These are phyloP conservation scores for Penicillium subrubescens DNA, from an alignment of 495 filamentous ascomycete species.

Conservation along the genomic window DNA sequence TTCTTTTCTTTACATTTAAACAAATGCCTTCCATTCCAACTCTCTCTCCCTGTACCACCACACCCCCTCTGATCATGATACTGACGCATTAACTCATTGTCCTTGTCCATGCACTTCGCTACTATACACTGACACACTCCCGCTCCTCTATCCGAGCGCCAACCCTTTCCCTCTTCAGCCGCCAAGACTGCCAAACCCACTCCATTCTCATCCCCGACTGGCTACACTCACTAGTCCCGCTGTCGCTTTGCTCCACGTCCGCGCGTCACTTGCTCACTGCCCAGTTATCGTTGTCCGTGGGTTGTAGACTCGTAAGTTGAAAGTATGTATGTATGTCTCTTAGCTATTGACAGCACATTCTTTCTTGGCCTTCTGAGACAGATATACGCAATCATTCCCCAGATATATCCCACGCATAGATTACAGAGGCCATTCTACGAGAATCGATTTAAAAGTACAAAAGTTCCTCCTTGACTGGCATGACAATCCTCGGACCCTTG, in stretches of 20 bases:
- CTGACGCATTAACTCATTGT: neutral
- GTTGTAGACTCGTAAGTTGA: neutral
- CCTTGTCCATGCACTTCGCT: neutral
- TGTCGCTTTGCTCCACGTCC: slow-evolving; percentile 26
- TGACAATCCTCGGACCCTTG: slow-evolving; percentile 1
- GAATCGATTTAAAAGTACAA: no score
- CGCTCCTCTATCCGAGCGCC: neutral
- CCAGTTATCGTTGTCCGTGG: neutral
- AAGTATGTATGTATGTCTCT: no score
- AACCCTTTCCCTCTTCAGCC: neutral
- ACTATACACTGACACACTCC: neutral
- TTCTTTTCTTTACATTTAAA: no score
- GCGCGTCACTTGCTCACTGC: slow-evolving; percentile 22
- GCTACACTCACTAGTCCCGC: slow-evolving; percentile 7
- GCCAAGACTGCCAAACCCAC: slow-evolving; percentile 20
- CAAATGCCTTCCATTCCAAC: no score
- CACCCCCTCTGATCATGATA: no score
- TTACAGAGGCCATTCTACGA: neutral
- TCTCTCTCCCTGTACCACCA: no score
- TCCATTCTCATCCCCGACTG: slow-evolving; percentile 13
- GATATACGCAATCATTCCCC: no score
- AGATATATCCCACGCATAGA: no score
- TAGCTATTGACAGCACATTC: no score
- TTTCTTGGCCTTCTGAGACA: no score
- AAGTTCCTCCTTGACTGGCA: neutral